These are phyloP conservation scores for Paraleonurus japonicus DNA, from an alignment of 257 asterid species.

Conservation along the genomic window DNA sequence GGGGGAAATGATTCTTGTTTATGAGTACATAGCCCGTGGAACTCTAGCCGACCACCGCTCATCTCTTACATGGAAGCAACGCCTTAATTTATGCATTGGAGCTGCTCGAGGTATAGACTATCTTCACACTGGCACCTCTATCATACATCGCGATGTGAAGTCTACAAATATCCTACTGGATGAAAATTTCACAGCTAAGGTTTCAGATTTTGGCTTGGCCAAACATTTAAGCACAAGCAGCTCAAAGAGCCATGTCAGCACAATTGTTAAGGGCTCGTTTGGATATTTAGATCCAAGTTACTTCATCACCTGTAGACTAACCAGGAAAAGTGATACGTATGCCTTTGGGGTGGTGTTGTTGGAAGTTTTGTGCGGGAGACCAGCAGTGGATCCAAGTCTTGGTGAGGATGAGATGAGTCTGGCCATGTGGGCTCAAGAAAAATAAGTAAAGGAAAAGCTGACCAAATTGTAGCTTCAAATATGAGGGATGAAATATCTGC, in stretches of 20 bases:
- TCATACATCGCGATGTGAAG: constrained; percentile 8
- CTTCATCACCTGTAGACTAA: background rate
- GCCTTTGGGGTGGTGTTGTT: constrained; percentile 9
- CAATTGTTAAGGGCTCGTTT: background rate
- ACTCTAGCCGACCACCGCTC: background rate
- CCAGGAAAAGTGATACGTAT: background rate
- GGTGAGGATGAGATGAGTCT: background rate
- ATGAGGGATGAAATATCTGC: constrained; percentile 5
- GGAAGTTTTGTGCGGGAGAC: constrained; percentile 16
- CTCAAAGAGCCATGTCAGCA: background rate
- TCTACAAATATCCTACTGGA: background rate
- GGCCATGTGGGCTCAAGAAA: constrained; percentile 4
- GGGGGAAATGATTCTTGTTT: constrained; percentile 21
- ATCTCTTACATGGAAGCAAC: background rate
- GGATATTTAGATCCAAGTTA: constrained; percentile 17
- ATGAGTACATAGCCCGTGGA: constrained; percentile 10
- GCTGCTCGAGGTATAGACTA: background rate
- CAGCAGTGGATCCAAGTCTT: background rate
- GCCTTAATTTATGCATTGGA: background rate
- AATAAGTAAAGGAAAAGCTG: background rate
- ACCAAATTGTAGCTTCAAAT: constrained; percentile 15
- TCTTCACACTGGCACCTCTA: background rate
- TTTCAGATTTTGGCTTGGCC: constrained; percentile 3
- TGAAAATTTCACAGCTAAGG: background rate
- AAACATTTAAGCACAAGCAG: background rate